Evolutionary conservation across 495 filamentous ascomycete genomes (phyloP), one percentile per base, ranked within the genome.

Genomic region (Penicillium bialowiezense): DNA sequence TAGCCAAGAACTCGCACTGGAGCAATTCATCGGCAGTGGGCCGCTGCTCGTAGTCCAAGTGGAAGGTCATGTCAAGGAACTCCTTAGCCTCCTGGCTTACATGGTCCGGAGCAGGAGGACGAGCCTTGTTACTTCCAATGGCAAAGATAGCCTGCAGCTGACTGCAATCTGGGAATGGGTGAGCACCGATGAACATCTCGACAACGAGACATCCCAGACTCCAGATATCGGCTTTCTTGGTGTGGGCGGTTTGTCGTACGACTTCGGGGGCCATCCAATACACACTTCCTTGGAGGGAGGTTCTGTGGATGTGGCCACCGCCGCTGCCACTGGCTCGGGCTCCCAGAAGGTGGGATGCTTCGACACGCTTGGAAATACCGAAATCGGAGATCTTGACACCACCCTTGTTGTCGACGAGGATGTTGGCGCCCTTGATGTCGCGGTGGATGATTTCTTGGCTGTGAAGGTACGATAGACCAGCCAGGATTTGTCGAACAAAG

Each of bases 211-310:
- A 99, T 18, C 93, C 93, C 28, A 99, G 77, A 45, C 89, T 95
- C 93, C 93, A 99, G 62, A 99, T 97, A 65, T 99, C 93, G n/a
- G 95, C 93, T 71, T 99, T 99, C 64, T 92, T 90, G 0, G 93
- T 97, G 65, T 99, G 96, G 0, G 90, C 89, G 1, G 92, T 97
- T 69, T 97, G 93, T 52, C 90, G 91, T 43, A 99, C 95, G 24
- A 99, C 93, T 69, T 99, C 93, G 21, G 93, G 93, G 2, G 93
- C 93, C 93, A 99, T 99, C 93, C 93, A 99, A 70, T 97, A 99
- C 37, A 99, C 93, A 45, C 90, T 96, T 23, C 93, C 93, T 60
- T 99, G 93, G 10, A 99, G 76, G 1, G 92, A 97, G 2, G 95
- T 91, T 10, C 93, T 85, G 63, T 95, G 82, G 52, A 85, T 81